phyloP scores from a whole-genome alignment of 75 land plant species.

The Selaginella moellendorffii region DNA sequence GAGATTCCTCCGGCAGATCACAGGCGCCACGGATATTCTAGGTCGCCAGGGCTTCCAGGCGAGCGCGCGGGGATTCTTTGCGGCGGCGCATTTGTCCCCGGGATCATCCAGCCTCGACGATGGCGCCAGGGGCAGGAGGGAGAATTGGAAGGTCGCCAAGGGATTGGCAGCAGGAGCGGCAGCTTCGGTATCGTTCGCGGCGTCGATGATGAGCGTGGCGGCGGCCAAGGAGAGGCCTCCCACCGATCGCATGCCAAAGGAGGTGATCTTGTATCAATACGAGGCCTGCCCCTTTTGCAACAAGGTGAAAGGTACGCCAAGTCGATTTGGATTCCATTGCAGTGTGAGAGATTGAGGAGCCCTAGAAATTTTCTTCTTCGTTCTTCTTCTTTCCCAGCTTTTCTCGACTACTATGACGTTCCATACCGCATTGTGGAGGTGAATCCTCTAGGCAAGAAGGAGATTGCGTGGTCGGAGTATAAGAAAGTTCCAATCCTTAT shows the following conservation, averaged over 20 bases:
- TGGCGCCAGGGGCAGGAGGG: no score
- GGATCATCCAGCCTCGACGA: no score
- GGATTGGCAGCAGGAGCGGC: slow-evolving; percentile 17
- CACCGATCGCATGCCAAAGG: slow-evolving; percentile 36
- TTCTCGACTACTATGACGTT: slow-evolving; percentile 74
- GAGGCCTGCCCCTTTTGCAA: slow-evolving; percentile 99
- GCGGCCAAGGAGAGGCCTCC: slow-evolving; percentile 47
- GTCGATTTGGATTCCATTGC: not conserved
- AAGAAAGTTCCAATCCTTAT: slow-evolving; percentile 87
- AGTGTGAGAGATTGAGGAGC: not conserved
- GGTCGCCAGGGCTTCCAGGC: no score
- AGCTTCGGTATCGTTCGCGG: slow-evolving; percentile 46
- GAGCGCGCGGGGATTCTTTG: no score
- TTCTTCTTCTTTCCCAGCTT: slow-evolving; percentile 40
- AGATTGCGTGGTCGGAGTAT: slow-evolving; percentile 98
- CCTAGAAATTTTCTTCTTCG: not conserved
- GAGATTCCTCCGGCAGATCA: no score
- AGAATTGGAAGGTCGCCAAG: no score
- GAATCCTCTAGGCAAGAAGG: slow-evolving; percentile 85
- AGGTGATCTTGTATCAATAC: slow-evolving; percentile 86
- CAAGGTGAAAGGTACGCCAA: slow-evolving; percentile 77
- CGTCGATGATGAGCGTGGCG: slow-evolving; percentile 28
- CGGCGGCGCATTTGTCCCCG: no score
- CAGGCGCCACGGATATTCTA: no score
- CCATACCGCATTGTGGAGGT: slow-evolving; percentile 96